Base-by-base conservation (phyloP, 306 rosid genomes). In the Gillenia trifoliata region DNA sequence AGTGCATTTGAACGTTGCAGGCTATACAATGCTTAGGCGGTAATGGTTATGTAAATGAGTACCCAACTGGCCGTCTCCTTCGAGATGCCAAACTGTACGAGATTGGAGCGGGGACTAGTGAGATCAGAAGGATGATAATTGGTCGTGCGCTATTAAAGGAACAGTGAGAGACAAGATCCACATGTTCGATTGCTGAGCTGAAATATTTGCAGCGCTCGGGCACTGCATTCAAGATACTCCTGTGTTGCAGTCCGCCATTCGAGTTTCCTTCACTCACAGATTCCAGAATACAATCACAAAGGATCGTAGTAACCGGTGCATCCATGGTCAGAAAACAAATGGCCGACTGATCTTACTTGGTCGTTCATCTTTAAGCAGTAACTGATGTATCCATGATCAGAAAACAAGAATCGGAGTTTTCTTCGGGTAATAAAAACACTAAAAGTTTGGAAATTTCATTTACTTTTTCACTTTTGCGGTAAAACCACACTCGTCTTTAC, bases 21-120 rank as follows among this genome's bases (percentile, higher is more conserved):
- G 96, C 95, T 11, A 91, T 91, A 80, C 97, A 91, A 64, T 90
- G 97, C 80, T 86, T 94, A 77, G 97, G 97, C 25, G 99, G 99
- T 71, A 94, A 91, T 40, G 96, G 96, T n/a, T 94, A 94, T 23
- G 97, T 94, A 66, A 94, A 94, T 4, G 99, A 94, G 81, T 94
- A 91, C 67, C 69, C 86, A 67, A 92, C 94, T 0, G 96, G 97
- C 54, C 96, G 97, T 67, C 86, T 94, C 73, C 89, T 94, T 70
- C 85, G 96, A 68, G 97, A 94, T 74, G 97, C 97, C 57, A 86
- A 91, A 82, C 89, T 88, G 25, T 94, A 91, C 9, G 91, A 93
- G 85, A 93, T 89, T 61, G 95, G 97, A 5, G 98, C 97, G 20
- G 97, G 97, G 69, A 93, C 94, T 45, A 91, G 94, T 70, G 97